phyloP scores from a whole-genome alignment of 2,329 filamentous ascomycete genomes.

The Aspergillus uvarum region DNA sequence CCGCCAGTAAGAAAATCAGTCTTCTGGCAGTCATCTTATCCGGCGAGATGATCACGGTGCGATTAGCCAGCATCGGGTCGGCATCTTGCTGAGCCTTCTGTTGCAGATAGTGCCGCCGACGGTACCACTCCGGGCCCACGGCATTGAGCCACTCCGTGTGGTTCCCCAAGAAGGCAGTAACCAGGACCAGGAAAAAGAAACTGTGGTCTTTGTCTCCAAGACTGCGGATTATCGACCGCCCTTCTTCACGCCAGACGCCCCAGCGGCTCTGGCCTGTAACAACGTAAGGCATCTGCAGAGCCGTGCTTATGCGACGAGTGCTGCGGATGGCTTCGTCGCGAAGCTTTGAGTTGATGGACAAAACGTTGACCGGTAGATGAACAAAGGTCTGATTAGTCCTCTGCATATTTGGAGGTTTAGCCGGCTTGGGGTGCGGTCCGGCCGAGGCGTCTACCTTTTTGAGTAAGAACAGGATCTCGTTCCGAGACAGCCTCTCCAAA shows the following conservation, averaged over 20 bases:
- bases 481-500: constrained; percentile 53
- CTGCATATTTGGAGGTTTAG: constrained; percentile 49
- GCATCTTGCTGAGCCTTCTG: constrained; percentile 50
- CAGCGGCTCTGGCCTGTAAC: constrained; percentile 59
- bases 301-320: constrained; percentile 52
- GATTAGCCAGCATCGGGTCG: constrained; percentile 50
- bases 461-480: constrained; percentile 52
- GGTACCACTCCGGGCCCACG: constrained; percentile 56
- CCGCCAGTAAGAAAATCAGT: constrained; percentile 58
- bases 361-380: constrained; percentile 51
- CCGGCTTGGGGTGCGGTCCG: constrained; percentile 43
- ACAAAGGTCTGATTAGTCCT: constrained; percentile 50
- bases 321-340: constrained; percentile 49
- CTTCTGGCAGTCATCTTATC: constrained; percentile 61
- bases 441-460: constrained; percentile 48
- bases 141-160: constrained; percentile 61
- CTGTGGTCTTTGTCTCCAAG: constrained; percentile 58
- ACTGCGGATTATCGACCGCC: constrained; percentile 56
- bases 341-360: constrained; percentile 47
- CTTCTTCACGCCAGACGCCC: constrained; percentile 62
- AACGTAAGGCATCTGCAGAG: constrained; percentile 57
- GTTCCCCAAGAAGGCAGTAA: constrained; percentile 60
- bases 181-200: constrained; percentile 59
- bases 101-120: constrained; percentile 52
- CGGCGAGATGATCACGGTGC: constrained; percentile 58